phyloP scores from a whole-genome alignment of 2,329 filamentous ascomycete species.

The Berkeleyomyces basicola region DNA sequence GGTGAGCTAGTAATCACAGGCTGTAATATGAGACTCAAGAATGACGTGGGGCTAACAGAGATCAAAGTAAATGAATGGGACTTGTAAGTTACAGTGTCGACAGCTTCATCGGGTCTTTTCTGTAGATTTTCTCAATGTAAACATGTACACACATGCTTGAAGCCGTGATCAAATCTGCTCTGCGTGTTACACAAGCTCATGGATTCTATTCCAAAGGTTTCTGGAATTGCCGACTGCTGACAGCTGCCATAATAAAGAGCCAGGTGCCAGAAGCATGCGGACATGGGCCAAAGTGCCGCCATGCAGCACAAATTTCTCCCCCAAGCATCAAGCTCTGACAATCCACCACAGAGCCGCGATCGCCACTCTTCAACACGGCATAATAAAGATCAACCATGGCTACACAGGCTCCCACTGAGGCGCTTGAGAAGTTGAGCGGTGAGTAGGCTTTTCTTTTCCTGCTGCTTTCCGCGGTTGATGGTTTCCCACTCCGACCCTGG shows the following conservation, averaged over 20 bases:
- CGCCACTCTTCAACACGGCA: background rate
- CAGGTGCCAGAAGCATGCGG: background rate
- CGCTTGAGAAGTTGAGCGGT: slow-evolving; percentile 19
- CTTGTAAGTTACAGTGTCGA: too few species aligned
- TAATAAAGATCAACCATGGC: slow-evolving; percentile 15
- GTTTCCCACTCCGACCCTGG: background rate
- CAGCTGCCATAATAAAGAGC: background rate
- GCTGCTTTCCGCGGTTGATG: background rate
- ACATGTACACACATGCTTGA: background rate
- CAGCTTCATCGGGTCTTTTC: too few species aligned
- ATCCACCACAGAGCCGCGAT: background rate
- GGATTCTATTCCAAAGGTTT: background rate
- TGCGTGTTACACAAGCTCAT: background rate
- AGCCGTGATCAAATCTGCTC: background rate
- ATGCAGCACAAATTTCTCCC: background rate
- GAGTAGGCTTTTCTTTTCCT: background rate
- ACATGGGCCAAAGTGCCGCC: background rate
- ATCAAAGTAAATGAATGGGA: too few species aligned
- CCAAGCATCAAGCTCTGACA: background rate
- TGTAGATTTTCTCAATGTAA: too few species aligned
- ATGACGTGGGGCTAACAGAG: too few species aligned
- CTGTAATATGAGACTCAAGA: too few species aligned
- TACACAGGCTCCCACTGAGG: slow-evolving; percentile 18
- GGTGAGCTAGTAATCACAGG: background rate
- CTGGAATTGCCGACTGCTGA: background rate